A percentile compares a stretch with the other conserved stretches of the same genome.
phyloP scores from a whole-genome alignment of 1,139 yeast species.

The Suhomyces maxii region DNA sequence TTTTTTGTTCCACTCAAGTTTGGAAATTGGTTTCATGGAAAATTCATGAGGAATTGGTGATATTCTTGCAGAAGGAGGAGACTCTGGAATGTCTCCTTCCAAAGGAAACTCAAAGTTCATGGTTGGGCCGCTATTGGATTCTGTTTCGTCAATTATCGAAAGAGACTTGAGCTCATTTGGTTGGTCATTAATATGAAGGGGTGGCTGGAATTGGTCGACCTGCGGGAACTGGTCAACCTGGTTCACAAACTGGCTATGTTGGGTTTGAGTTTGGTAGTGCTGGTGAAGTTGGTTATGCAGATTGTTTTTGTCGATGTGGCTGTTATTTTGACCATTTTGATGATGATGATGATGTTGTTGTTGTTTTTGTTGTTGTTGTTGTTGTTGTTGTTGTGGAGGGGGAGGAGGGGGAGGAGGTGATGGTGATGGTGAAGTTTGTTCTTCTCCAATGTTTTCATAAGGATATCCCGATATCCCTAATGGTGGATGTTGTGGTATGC shows the following conservation, averaged over 20 bases:
- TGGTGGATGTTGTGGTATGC: slow-evolving; percentile 3
- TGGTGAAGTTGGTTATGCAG: background rate
- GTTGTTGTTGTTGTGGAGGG: background rate
- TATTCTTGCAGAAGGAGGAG: slow-evolving; percentile 49
- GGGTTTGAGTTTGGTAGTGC: background rate
- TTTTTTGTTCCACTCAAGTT: slow-evolving; percentile 7
- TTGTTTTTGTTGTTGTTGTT: background rate
- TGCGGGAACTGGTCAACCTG: too few relatives aligned
- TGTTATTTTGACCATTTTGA: background rate
- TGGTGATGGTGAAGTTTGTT: background rate
- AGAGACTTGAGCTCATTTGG: slow-evolving; percentile 17
- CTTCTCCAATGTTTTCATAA: too few relatives aligned
- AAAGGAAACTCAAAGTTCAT: slow-evolving; percentile 5
- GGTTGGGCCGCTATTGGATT: slow-evolving; percentile 5
- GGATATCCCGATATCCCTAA: slow-evolving; percentile 1
- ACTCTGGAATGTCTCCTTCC: slow-evolving; percentile 35
- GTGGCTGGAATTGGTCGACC: background rate
- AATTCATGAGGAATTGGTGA: slow-evolving; percentile 42
- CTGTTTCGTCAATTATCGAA: slow-evolving; percentile 17
- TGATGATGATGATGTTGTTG: background rate
- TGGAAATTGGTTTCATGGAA: background rate
- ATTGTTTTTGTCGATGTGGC: too few relatives aligned
- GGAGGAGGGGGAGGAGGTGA: background rate
- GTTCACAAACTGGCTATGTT: too few relatives aligned
- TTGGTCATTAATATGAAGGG: slow-evolving; percentile 12